Percentiles rank a stretch among this genome's conserved stretches.
phyloP scores from a whole-genome alignment of 73 alveolate species.

The Paramecium tetraurelia region DNA sequence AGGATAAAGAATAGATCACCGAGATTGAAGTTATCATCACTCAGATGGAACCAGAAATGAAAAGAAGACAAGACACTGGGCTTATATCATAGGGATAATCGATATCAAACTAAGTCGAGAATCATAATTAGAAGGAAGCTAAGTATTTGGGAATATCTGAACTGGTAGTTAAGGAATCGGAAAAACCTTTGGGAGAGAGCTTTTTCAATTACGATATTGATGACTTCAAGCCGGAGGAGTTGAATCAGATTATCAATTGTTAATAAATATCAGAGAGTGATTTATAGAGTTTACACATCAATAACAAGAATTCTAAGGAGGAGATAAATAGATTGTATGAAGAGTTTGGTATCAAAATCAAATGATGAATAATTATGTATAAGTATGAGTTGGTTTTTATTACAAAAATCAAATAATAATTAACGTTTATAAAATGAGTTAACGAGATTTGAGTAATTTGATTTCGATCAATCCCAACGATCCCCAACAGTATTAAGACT shows the following conservation, averaged over 20 bases:
- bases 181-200: background rate
- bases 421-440: slow-evolving; percentile 14
- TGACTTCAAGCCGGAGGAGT: background rate
- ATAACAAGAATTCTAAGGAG: background rate
- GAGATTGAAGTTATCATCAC: background rate
- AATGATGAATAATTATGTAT: background rate
- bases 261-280: background rate
- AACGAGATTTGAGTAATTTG: background rate
- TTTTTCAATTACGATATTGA: background rate
- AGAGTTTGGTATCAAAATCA: background rate
- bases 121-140: background rate
- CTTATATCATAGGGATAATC: background rate
- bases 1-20: background rate
- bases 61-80: background rate
- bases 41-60: background rate
- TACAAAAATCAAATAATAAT: background rate
- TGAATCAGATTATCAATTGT: background rate
- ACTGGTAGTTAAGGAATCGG: background rate
- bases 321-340: background rate
- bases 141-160: background rate
- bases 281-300: background rate
- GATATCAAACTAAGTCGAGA: background rate
- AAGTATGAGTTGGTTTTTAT: background rate
- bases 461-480: background rate
- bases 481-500: slow-evolving; percentile 24